Percentiles rank a stretch among this genome's conserved stretches.
These are phyloP conservation scores for Fonsecaea nubica DNA, from an alignment of 2,329 filamentous ascomycete species.

Conservation along the genomic window DNA sequence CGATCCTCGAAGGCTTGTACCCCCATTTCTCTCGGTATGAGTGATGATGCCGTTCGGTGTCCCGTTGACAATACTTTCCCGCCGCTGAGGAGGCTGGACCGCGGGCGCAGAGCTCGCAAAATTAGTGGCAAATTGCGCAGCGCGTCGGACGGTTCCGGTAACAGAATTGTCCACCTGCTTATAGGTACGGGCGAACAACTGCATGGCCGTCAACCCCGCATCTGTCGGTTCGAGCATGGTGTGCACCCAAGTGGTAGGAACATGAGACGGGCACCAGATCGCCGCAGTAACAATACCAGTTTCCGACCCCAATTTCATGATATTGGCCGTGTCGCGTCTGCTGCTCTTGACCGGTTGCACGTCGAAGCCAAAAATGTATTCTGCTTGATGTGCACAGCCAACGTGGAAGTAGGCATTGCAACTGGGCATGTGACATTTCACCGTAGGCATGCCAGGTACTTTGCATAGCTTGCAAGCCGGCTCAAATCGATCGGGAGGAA, in stretches of 20 bases:
- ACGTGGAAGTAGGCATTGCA: slow-evolving; percentile 73
- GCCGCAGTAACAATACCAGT: slow-evolving; percentile 82
- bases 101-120: slow-evolving; percentile 44
- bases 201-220: slow-evolving; percentile 77
- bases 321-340: slow-evolving; percentile 77
- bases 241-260: slow-evolving; percentile 68
- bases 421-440: slow-evolving; percentile 72
- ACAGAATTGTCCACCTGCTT: slow-evolving; percentile 92
- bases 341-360: slow-evolving; percentile 88
- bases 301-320: slow-evolving; percentile 80
- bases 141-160: slow-evolving; percentile 91
- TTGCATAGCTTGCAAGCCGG: slow-evolving; percentile 86
- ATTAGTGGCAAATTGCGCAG: slow-evolving; percentile 67
- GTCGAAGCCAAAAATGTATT: slow-evolving; percentile 87
- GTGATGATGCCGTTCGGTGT: slow-evolving; percentile 28
- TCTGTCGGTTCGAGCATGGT: slow-evolving; percentile 77
- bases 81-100: slow-evolving; percentile 54
- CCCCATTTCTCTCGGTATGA: slow-evolving; percentile 31
- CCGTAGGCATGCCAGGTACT: slow-evolving; percentile 71
- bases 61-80: slow-evolving; percentile 62
- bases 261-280: slow-evolving; percentile 90
- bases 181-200: slow-evolving; percentile 85
- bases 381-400: slow-evolving; percentile 84
- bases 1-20: slow-evolving; percentile 40
- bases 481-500: slow-evolving; percentile 74